phyloP scores from a whole-genome alignment of 2,329 filamentous ascomycete species.

The Capronia americana region DNA sequence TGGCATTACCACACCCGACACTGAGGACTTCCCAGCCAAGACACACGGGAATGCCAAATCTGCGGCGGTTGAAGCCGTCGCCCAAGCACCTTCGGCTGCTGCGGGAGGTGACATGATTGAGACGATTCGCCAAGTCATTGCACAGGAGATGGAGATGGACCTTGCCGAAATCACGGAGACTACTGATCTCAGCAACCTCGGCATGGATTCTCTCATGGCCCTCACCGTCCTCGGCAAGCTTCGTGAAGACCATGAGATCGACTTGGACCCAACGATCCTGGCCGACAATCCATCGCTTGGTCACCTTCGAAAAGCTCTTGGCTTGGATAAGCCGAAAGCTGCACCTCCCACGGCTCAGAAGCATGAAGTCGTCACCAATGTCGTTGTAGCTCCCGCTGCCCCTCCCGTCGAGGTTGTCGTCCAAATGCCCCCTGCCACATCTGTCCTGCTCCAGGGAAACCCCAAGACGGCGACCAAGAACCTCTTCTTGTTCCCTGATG shows the following conservation, averaged over 20 bases:
- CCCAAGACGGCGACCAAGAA: constrained; percentile 51
- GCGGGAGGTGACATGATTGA: constrained; percentile 48
- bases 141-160: constrained; percentile 53
- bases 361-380: constrained; percentile 39
- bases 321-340: constrained; percentile 48
- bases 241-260: constrained; percentile 51
- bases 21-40: constrained; percentile 40
- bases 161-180: constrained; percentile 49
- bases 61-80: constrained; percentile 42
- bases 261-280: constrained; percentile 53
- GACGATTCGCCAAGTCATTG: constrained; percentile 50
- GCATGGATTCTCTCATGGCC: constrained; percentile 56
- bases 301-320: constrained; percentile 48
- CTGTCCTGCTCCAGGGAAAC: constrained; percentile 52
- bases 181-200: constrained; percentile 51
- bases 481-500: constrained; percentile 54
- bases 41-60: constrained; percentile 30
- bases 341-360: constrained; percentile 38
- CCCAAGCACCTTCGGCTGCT: constrained; percentile 45
- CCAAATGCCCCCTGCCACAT: constrained; percentile 49
- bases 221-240: constrained; percentile 54
- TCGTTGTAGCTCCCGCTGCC: constrained; percentile 39
- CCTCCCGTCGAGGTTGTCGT: constrained; percentile 38
- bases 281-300: constrained; percentile 52
- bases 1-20: constrained; percentile 41